Evolutionary conservation across 2,329 filamentous ascomycete species (phyloP).

Genomic region (Aspergillus ochraceus): DNA sequence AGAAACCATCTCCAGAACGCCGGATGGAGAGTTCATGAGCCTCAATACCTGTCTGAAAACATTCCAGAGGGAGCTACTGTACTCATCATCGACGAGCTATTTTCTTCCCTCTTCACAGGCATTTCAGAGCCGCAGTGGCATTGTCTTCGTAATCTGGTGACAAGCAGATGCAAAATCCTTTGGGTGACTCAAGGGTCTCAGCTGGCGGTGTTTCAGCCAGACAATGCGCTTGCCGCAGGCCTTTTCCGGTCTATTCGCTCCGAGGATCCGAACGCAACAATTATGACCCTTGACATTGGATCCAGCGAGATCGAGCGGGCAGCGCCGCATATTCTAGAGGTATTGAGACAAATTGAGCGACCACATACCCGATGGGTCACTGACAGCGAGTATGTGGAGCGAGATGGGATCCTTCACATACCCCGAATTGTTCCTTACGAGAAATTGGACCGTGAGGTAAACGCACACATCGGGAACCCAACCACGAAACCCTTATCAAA

Average conservation of each 20-base stretch:
- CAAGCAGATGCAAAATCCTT: conserved; percentile 2
- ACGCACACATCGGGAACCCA: neutral
- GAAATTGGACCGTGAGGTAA: neutral
- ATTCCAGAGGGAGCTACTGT: neutral
- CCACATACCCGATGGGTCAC: neutral
- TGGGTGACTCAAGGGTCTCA: conserved; percentile 12
- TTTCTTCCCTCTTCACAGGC: neutral
- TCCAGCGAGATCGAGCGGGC: neutral
- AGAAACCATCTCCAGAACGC: neutral
- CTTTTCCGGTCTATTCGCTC: conserved; percentile 9
- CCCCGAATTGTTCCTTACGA: conserved; percentile 7
- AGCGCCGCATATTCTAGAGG: neutral
- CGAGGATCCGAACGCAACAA: conserved; percentile 4
- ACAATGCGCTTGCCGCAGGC: conserved; percentile 5
- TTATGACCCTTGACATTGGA: conserved; percentile 10
- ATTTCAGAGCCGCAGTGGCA: conserved; percentile 4
- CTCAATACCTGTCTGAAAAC: neutral
- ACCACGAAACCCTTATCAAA: neutral
- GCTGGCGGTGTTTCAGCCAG: neutral
- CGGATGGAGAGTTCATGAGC: conserved; percentile 1
- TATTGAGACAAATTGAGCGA: neutral
- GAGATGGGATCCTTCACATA: conserved; percentile 12
- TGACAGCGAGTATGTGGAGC: conserved; percentile 18
- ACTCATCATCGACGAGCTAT: conserved; percentile 4
- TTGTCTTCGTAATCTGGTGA: neutral